Evolutionary conservation across 129 eudicot species (phyloP), one percentile per base, ranked within the genome.

Genomic region (Pulicaria dysenterica): DNA sequence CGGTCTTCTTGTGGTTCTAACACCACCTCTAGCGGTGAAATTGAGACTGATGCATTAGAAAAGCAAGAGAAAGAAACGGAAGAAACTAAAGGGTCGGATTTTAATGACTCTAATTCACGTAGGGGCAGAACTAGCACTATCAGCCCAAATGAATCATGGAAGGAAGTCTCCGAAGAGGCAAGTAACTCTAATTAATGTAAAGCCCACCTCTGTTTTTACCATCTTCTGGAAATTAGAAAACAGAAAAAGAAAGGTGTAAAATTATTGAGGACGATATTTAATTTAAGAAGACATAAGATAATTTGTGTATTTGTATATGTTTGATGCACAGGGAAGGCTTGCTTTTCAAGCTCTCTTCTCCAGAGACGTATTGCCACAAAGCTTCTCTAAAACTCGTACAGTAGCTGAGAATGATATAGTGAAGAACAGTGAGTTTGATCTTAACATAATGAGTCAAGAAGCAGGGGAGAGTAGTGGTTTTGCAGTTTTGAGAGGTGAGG

Each of bases 121-220:
- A 86, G 96, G 64, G 53, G 88, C 73, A 86, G 96, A 86, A 24
- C 31, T 24, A 74, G 70, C 67, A 62, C 76, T 58, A 72, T 73
- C 77, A 82, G 16, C 74, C 50, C 72, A 31, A 88, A 51, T 40
- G 96, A 94, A 53, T 85, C 92, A 59, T 94, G 99, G 99, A 94
- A 94, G 82, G 99, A 94, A 79, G 99, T 94, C 69, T 94, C 99
- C 9, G 86, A 94, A 83, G 99, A 80, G 99, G 99, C 92, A 90
- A 80, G 43, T 38, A 6, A 50, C 41, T 11, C 15, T 53, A 59
- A 70, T 2, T 9, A 12, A 31, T 47, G 3, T 56, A 53, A n/a
- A 9, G 12, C 37, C 31, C 31, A 24, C 31, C 3, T 74, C 3
- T 55, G 45, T 58, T 57, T 67, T 58, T 61, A 7, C 40, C 10